These are phyloP conservation scores for Ophiocytium majus DNA, from an alignment of 352 stramenopile genomes.

Conservation along the genomic window DNA sequence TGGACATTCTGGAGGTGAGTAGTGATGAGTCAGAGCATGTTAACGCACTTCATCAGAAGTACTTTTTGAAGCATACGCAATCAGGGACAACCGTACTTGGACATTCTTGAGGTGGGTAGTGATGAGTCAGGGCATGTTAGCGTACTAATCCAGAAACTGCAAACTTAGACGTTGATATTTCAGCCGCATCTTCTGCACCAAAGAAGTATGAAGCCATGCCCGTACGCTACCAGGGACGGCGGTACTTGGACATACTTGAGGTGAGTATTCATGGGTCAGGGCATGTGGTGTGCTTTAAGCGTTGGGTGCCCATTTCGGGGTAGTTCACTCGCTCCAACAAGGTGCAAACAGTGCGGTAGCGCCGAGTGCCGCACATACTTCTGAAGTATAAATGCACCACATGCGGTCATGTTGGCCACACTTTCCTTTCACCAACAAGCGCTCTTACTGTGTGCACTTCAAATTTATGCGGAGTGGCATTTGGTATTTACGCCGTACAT, in stretches of 20 bases:
- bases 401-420: neutral
- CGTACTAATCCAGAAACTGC: neutral
- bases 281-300: no score
- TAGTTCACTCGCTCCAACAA: no score
- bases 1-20: conserved; percentile 12
- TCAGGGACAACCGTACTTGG: neutral
- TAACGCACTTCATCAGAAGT: neutral
- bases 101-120: conserved; percentile 1
- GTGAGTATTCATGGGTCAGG: no score
- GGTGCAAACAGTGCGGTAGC: no score
- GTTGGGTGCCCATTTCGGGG: no score
- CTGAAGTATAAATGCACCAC: no score
- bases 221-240: neutral
- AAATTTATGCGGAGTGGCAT: no score
- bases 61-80: no score
- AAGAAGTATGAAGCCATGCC: neutral
- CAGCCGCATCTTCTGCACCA: no score
- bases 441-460: no score
- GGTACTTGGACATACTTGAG: conserved; percentile 9
- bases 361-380: no score
- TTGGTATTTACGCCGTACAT: neutral
- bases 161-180: no score
- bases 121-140: neutral
- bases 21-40: neutral
- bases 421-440: neutral